Evolutionary conservation across 169 alveolate genomes (phyloP), one percentile per base, ranked within the genome.

Genomic region (Plasmodium vinckei): DNA sequence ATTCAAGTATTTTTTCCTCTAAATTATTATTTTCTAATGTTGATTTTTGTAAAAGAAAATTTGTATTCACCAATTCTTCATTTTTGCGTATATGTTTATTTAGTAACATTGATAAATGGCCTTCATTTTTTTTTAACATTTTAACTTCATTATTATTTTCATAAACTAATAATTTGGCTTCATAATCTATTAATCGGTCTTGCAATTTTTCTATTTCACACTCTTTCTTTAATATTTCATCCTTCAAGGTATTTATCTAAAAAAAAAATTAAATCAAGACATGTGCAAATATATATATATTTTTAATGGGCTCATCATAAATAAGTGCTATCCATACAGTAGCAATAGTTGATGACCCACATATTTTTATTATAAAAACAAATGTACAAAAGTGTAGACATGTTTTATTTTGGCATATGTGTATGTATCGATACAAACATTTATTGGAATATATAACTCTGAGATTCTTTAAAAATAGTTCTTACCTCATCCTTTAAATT

Each of bases 121-220:
- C 71, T 9, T 79, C 89, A 67, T 67, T 79, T 67, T 79, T 79
- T 59, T 79, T 79, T 23, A 79, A n/a, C 0, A 65, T 79, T 61
- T 79, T 79, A 9, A 79, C 56, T 46, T 79, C 89, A 61, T 67
- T 79, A 23, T 79, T 79, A 39, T 79, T 79, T 47, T 79, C 89
- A 51, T 79, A 79, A 9, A 79, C 49, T n/a, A 79, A 60, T 15
- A 79, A 71, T 47, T 79, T 79, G 7, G 89, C 65, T 54, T 79
- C 89, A 42, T 67, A 79, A 42, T 79, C 89, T 49, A 79, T 19
- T n/a, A 79, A 51, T 15, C 56, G 49, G 23, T 79, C 89, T 47
- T 79, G 89, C 17, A 79, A 57, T 17, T 67, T 67, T 60, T 79
- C 89, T 19, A 65, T 69, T 39, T 79, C 89, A 27, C 89, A 65